These are phyloP conservation scores for Pleomassaria siparia DNA, from an alignment of 2,329 filamentous ascomycete genomes.

Conservation along the genomic window DNA sequence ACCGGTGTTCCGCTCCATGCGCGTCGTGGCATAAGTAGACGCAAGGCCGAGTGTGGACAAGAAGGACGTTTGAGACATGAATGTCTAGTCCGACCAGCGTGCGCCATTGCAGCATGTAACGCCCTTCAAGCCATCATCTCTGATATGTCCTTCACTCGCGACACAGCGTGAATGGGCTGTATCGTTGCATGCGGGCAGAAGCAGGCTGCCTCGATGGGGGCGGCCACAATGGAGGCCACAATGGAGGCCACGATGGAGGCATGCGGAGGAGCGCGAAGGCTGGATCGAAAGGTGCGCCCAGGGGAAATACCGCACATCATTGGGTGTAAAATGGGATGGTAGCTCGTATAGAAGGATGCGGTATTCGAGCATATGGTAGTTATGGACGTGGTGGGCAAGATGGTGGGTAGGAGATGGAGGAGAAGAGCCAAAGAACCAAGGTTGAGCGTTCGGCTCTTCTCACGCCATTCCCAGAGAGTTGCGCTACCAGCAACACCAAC, in stretches of 20 bases:
- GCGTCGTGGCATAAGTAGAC: not conserved
- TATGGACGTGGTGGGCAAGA: not conserved
- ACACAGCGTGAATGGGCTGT: conserved; percentile 5
- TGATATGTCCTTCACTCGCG: not conserved
- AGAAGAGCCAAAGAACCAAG: not conserved
- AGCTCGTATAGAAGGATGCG: too few species aligned
- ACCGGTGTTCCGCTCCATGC: not conserved
- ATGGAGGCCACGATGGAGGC: not conserved
- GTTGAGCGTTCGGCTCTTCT: too few species aligned
- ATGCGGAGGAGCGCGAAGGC: not conserved
- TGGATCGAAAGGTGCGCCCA: too few species aligned
- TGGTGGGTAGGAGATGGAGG: not conserved
- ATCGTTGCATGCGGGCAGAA: not conserved
- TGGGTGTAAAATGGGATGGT: not conserved
- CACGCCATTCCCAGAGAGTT: too few species aligned
- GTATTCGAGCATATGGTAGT: not conserved
- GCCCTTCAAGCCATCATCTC: not conserved
- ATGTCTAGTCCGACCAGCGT: not conserved
- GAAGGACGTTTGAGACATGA: not conserved
- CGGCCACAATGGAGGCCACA: not conserved
- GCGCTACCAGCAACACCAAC: not conserved
- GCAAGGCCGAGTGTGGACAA: not conserved
- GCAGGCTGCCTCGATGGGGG: not conserved
- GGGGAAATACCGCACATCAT: not conserved
- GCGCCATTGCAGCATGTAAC: not conserved